Evolutionary conservation across 2,329 filamentous ascomycete genomes (phyloP).

Genomic region (Alternaria sp.): DNA sequence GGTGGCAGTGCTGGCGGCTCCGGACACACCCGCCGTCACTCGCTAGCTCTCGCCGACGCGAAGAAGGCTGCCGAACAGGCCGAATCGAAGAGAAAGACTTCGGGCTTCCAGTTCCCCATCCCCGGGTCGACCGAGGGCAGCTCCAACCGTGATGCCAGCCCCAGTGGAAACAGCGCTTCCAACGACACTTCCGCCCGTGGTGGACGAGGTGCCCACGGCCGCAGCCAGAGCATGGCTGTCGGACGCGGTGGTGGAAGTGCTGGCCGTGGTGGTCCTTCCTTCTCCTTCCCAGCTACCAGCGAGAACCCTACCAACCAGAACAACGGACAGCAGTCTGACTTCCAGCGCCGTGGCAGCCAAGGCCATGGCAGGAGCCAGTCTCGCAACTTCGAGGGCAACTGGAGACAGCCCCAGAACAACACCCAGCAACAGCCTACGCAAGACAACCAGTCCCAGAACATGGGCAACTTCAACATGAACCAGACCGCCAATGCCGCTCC

Average conservation of each 20-base stretch:
- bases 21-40: slow-evolving; percentile 93
- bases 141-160: slow-evolving; percentile 62
- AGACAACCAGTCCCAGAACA: slow-evolving; percentile 54
- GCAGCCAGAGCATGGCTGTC: slow-evolving; percentile 90
- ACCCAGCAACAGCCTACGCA: slow-evolving; percentile 56
- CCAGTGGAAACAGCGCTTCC: slow-evolving; percentile 52
- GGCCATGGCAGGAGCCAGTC: slow-evolving; percentile 84
- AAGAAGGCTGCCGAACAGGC: slow-evolving; percentile 97
- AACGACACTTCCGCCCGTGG: slow-evolving; percentile 46
- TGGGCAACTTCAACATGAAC: slow-evolving; percentile 71
- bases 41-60: slow-evolving; percentile 89
- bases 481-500: slow-evolving; percentile 72
- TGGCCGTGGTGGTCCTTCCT: slow-evolving; percentile 71
- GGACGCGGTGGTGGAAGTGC: slow-evolving; percentile 69
- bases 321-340: slow-evolving; percentile 63
- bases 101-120: slow-evolving; percentile 91
- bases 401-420: slow-evolving; percentile 76
- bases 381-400: slow-evolving; percentile 97
- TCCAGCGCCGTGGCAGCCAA: slow-evolving; percentile 76
- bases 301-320: slow-evolving; percentile 53
- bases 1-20: slow-evolving; percentile 67
- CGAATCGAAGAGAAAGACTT: slow-evolving; percentile 94
- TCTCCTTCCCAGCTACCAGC: slow-evolving; percentile 68
- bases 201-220: slow-evolving; percentile 64
- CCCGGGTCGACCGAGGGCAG: slow-evolving; percentile 66